phyloP scores from a whole-genome alignment of 2,329 filamentous ascomycete species.

The Pseudogymnoascus sp. region DNA sequence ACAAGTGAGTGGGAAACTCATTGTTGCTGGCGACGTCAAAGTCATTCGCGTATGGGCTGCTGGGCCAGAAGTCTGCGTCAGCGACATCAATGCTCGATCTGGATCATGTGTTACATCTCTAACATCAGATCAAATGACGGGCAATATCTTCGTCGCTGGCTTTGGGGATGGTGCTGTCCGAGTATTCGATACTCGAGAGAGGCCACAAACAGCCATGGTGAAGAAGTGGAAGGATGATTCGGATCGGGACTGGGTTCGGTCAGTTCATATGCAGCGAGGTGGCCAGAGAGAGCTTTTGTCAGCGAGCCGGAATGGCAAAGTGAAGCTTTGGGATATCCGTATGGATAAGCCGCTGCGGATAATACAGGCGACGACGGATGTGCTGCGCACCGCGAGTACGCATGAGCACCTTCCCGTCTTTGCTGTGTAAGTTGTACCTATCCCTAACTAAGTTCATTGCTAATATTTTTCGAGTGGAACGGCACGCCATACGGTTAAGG shows the following conservation, averaged over 20 bases:
- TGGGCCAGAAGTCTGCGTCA: constrained; percentile 82
- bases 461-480: constrained; percentile 58
- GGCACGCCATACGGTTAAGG: constrained; percentile 78
- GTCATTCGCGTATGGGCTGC: constrained; percentile 96
- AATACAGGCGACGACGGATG: constrained; percentile 68
- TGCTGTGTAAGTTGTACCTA: constrained; percentile 62
- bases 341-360: constrained; percentile 71
- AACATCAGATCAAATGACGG: constrained; percentile 95
- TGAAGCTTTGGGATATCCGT: constrained; percentile 93
- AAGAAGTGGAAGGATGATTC: constrained; percentile 91
- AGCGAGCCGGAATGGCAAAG: constrained; percentile 84
- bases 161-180: constrained; percentile 93
- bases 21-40: constrained; percentile 94
- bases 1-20: constrained; percentile 86
- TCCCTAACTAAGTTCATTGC: constrained; percentile 12
- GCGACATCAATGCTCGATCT: constrained; percentile 89
- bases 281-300: constrained; percentile 86
- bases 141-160: constrained; percentile 89
- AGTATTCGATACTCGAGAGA: constrained; percentile 83
- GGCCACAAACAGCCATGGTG: constrained; percentile 84
- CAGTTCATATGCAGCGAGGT: constrained; percentile 92
- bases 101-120: constrained; percentile 93
- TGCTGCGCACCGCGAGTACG: constrained; percentile 77
- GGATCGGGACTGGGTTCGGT: constrained; percentile 85
- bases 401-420: constrained; percentile 97